These are phyloP conservation scores for Heracleum sosnowskyi DNA, from an alignment of 129 eudicot genomes.

Conservation along the genomic window DNA sequence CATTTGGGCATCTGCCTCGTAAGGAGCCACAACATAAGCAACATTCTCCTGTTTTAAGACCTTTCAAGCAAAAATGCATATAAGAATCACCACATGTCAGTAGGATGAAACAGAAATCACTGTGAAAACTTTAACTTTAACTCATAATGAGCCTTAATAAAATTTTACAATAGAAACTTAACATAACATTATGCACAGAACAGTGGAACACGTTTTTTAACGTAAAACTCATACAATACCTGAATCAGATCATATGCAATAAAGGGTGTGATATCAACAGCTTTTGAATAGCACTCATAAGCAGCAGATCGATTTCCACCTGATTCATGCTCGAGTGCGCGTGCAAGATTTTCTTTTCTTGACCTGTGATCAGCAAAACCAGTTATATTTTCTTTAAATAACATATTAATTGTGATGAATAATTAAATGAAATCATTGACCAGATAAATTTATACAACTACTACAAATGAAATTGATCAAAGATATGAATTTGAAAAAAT, in stretches of 20 bases:
- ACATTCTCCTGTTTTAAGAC: conserved; percentile 73
- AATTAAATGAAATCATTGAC: neutral
- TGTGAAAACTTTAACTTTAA: neutral
- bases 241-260: conserved; percentile 80
- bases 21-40: conserved; percentile 81
- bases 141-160: neutral
- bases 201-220: neutral
- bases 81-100: neutral
- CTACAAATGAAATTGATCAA: neutral
- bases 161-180: neutral
- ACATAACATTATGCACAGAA: neutral
- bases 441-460: neutral
- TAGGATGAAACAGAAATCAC: neutral
- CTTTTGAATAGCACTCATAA: conserved; percentile 91
- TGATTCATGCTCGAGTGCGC: conserved; percentile 87
- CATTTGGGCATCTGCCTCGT: conserved; percentile 99
- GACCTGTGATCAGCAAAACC: conserved; percentile 38
- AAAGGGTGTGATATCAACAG: conserved; percentile 92
- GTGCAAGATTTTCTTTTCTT: conserved; percentile 83
- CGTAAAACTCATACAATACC: conserved; percentile 28
- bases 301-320: conserved; percentile 84
- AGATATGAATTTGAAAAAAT: neutral
- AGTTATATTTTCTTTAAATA: neutral
- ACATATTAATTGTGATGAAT: neutral
- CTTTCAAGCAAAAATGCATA: conserved; percentile 24